phyloP scores from a whole-genome alignment of 1,284 basidiomycete species.

The Rhodotorula sp. region DNA sequence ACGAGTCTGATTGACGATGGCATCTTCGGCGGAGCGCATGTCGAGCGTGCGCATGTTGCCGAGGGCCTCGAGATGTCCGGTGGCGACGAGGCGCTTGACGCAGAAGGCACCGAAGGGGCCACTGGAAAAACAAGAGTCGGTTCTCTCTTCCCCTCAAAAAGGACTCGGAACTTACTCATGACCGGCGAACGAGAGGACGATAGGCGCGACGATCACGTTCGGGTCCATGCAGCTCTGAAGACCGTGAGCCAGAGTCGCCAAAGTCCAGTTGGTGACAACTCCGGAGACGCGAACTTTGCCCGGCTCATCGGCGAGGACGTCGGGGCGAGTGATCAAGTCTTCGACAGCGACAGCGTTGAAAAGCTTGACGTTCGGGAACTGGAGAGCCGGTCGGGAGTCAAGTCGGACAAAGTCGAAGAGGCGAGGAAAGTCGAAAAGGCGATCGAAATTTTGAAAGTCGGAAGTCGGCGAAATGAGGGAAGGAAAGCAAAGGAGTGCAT shows the following conservation, averaged over 20 bases:
- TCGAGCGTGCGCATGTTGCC: conserved; percentile 70
- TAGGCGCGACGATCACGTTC: conserved; percentile 73
- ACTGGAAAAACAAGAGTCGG: conserved; percentile 56
- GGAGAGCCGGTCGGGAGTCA: conserved; percentile 46
- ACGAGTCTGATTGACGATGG: conserved; percentile 58
- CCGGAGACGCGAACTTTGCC: conserved; percentile 66
- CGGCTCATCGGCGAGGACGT: conserved; percentile 54
- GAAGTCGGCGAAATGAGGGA: neutral
- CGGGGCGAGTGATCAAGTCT: conserved; percentile 67
- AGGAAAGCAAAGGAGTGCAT: conserved; percentile 4
- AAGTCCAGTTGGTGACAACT: conserved; percentile 71
- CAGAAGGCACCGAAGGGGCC: conserved; percentile 83
- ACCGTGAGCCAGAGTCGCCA: conserved; percentile 30
- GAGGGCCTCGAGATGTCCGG: conserved; percentile 70
- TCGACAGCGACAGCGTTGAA: conserved; percentile 67
- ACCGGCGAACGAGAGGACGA: conserved; percentile 54
- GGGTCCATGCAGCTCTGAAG: conserved; percentile 80
- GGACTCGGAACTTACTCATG: conserved; percentile 28
- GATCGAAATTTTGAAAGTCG: no score
- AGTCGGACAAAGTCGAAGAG: no score
- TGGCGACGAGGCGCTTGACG: conserved; percentile 74
- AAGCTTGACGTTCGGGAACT: conserved; percentile 49
- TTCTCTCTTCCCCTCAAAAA: neutral
- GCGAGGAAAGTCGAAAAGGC: neutral
- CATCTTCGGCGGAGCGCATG: conserved; percentile 53